Base-by-base conservation (phyloP, 2,329 filamentous ascomycete species). In the Pseudodiploospora longispora region DNA sequence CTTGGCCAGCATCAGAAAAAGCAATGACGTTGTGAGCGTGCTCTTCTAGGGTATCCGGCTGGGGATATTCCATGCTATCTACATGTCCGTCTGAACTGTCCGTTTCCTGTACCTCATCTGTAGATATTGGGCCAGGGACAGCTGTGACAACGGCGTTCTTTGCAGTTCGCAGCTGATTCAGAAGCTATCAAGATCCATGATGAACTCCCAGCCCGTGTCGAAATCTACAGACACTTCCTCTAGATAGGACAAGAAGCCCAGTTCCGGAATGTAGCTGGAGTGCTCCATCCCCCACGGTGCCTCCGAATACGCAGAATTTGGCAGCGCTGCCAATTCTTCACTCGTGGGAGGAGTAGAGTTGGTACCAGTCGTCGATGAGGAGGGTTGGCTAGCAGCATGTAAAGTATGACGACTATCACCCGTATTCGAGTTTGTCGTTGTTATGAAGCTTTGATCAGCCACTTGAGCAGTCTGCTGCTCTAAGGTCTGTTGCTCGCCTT, bases 261-360 rank as follows among this genome's bases (percentile, higher is more conserved):
- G 34, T 30, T 46, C 44, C 33, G 40, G 44, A 29, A 46, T 46
- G 30, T 40, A 32, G 30, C 38, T 30, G 29, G 30, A 38, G 8
- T 42, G 40, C 29, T 38, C 40, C 40, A 38, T 38, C 35, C 39
- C 19, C 19, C 19, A 46, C 40, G 40, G 39, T 34, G 40, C 44
- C 44, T 46, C 39, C 30, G 27, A 38, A 42, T 42, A 42, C 40
- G 44, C 44, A 37, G 19, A 42, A 35, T 37, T 45, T 19, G 34
- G 35, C n/a, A 34, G 28, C 29, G 30, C 36, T n/a, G n/a, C 41
- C 7, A 49, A 27, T 27, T 36, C 40, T 27, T 35, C 37, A 12
- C 19, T 41, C 38, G 12, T 37, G 29, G 38, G 30, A n/a, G 40
- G 37, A 39, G 44, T 40, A 29, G 34, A 37, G 38, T 42, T 32